These are phyloP conservation scores for Antitrichia curtipendula DNA, from an alignment of 225 moss, liverwort and hornwort species.

Conservation along the genomic window DNA sequence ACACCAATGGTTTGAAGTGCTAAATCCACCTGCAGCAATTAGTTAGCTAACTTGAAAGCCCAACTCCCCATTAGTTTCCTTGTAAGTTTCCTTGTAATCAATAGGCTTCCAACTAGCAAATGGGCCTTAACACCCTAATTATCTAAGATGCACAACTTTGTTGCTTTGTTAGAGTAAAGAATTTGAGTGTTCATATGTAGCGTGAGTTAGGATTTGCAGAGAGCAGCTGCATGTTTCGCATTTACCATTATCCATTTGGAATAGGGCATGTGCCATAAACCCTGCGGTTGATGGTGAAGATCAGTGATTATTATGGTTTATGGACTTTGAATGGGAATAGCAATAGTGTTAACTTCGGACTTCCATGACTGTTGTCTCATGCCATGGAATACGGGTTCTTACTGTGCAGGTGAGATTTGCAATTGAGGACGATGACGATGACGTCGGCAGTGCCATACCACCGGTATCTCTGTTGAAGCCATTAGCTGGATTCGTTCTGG, in stretches of 20 bases:
- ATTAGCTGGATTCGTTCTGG: conserved; percentile 81
- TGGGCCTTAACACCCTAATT: neutral
- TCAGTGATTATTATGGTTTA: neutral
- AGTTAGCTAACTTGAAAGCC: neutral
- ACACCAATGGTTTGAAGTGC: neutral
- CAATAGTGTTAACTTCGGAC: neutral
- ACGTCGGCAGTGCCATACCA: neutral
- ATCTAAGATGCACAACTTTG: neutral
- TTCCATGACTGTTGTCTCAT: neutral
- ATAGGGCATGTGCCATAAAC: neutral
- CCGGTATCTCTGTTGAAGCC: conserved; percentile 61
- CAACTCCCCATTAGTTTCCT: neutral
- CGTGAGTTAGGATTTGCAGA: neutral
- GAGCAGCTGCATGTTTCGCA: neutral
- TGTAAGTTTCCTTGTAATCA: neutral
- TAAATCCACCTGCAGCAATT: neutral
- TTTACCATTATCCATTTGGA: neutral
- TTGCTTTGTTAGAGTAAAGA: neutral
- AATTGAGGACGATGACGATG: conserved; percentile 1
- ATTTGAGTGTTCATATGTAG: neutral
- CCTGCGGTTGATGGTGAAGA: neutral
- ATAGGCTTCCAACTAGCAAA: neutral
- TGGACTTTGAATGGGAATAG: neutral
- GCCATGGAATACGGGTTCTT: neutral
- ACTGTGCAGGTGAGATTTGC: conserved; percentile 3